Percentiles rank a stretch among this genome's conserved stretches.
These are phyloP conservation scores for Phanerodontia chrysosporium DNA, from an alignment of 768 basidiomycete species.

Conservation along the genomic window DNA sequence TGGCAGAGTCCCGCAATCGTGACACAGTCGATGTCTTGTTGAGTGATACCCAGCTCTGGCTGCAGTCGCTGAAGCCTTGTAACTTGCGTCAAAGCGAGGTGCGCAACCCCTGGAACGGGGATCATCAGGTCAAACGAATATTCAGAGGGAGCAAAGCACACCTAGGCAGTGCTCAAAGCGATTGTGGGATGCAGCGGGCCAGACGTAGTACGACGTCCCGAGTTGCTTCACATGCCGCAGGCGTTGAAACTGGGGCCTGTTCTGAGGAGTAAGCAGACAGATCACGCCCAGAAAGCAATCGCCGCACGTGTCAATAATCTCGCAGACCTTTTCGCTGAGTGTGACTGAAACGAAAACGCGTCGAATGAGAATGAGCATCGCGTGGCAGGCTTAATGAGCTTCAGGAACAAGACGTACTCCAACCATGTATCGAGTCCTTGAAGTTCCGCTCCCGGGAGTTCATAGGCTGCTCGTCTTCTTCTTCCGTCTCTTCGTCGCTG, in stretches of 20 bases:
- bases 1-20: constrained; percentile 81
- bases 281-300: neutral
- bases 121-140: neutral
- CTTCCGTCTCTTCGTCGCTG: neutral
- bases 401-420: constrained; percentile 16
- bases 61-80: constrained; percentile 54
- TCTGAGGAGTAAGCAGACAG: neutral
- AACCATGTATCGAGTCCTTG: constrained; percentile 27
- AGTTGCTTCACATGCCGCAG: constrained; percentile 77
- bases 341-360: constrained; percentile 18
- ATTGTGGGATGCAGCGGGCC: constrained; percentile 75
- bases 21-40: constrained; percentile 72
- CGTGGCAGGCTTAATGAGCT: neutral
- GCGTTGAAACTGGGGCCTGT: constrained; percentile 72
- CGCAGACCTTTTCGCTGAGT: constrained; percentile 36
- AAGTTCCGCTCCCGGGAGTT: constrained; percentile 8
- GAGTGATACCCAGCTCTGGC: constrained; percentile 58
- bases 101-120: constrained; percentile 56
- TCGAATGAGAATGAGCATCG: neutral
- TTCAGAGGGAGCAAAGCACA: constrained; percentile 24
- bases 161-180: constrained; percentile 85
- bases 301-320: constrained; percentile 69
- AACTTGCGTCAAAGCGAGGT: constrained; percentile 64
- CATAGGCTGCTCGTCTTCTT: neutral
- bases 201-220: constrained; percentile 71